Conservation (phyloP, 1,284 basidiomycete genomes). For the Neotropicomus parvogracilis region DNA sequence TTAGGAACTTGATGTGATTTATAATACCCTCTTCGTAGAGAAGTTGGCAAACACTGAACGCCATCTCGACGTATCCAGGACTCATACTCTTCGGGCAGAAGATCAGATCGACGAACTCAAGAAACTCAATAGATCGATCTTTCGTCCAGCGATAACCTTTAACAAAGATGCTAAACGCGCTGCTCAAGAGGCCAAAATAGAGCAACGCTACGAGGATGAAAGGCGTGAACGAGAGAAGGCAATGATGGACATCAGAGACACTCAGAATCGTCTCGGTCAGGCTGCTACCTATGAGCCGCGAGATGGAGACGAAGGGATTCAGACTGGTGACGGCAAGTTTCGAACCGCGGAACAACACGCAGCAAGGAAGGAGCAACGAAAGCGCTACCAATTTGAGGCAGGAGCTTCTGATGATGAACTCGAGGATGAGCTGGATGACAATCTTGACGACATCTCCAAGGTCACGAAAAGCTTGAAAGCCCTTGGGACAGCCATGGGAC, state of each 20-base stretch:
- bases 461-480: slow-evolving; percentile 82
- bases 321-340: slow-evolving; percentile 35
- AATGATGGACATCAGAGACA: slow-evolving; percentile 82
- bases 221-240: slow-evolving; percentile 81
- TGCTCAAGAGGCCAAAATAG: slow-evolving; percentile 86
- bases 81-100: slow-evolving; percentile 83
- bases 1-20: neutral
- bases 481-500: slow-evolving; percentile 80
- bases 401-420: slow-evolving; percentile 94
- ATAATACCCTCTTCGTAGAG: slow-evolving; percentile 42
- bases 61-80: slow-evolving; percentile 91
- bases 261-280: slow-evolving; percentile 80
- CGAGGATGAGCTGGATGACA: slow-evolving; percentile 88
- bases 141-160: slow-evolving; percentile 86
- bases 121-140: slow-evolving; percentile 92
- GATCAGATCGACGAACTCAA: slow-evolving; percentile 95
- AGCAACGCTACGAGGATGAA: slow-evolving; percentile 88
- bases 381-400: slow-evolving; percentile 93
- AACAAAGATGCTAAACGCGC: slow-evolving; percentile 91
- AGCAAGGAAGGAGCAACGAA: slow-evolving; percentile 65
- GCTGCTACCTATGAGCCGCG: slow-evolving; percentile 61
- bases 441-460: slow-evolving; percentile 85
- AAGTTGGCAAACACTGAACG: slow-evolving; percentile 94
- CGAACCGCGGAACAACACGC: slow-evolving; percentile 48
- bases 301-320: slow-evolving; percentile 44